phyloP scores from a whole-genome alignment of 345 rosid genomes.

The Salix arbutifolia region DNA sequence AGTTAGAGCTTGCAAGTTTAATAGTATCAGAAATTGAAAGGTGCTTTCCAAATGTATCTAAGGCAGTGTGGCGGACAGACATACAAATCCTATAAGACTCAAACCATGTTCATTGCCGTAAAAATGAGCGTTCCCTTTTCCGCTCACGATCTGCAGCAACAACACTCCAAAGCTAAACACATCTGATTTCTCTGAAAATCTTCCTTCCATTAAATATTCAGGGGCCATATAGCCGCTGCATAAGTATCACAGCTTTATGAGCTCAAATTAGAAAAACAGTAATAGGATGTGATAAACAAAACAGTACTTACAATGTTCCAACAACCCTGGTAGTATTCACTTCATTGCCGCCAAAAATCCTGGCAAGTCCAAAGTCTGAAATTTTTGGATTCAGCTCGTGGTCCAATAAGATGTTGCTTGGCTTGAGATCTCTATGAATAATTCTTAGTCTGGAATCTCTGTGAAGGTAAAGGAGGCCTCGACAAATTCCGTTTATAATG shows the following conservation, averaged over 20 bases:
- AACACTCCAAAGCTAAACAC: conserved; percentile 17
- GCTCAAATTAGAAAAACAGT: too few relatives aligned
- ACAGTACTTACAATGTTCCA: conserved; percentile 30
- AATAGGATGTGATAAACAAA: too few relatives aligned
- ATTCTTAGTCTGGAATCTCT: conserved; percentile 14
- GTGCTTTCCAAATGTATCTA: too few relatives aligned
- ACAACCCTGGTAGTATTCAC: conserved; percentile 22
- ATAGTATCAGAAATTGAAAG: too few relatives aligned
- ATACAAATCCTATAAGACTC: conserved; percentile 9
- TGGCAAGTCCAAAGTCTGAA: conserved; percentile 36
- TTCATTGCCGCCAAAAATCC: conserved; percentile 20
- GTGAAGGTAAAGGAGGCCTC: conserved; percentile 20
- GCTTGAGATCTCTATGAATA: conserved; percentile 15
- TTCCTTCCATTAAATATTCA: conserved; percentile 15
- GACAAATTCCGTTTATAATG: conserved; percentile 8
- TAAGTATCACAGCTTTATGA: too few relatives aligned
- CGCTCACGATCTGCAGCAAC: conserved; percentile 13
- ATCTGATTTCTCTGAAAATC: conserved; percentile 18
- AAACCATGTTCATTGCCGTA: neutral
- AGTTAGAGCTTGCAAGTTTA: neutral
- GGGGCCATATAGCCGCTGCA: conserved; percentile 15
- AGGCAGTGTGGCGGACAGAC: neutral
- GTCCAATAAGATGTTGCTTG: conserved; percentile 25
- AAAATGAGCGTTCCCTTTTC: neutral
- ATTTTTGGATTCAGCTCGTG: conserved; percentile 24